phyloP scores from a whole-genome alignment of 129 eudicot genomes.

The Centaurea solstitialis region DNA sequence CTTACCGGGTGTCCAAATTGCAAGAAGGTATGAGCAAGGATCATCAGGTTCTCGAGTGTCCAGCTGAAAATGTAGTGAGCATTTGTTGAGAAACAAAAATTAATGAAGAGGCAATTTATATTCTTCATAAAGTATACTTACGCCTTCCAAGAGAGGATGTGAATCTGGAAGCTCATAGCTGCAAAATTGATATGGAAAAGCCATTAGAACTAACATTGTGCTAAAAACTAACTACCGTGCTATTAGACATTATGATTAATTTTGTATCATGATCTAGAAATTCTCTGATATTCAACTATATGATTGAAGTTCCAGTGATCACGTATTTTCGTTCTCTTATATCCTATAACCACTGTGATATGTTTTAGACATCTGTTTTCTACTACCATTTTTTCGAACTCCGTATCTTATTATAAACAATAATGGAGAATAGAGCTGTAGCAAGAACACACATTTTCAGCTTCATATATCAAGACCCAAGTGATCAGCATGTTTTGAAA shows the following conservation, averaged over 20 bases:
- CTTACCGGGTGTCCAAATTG: slow-evolving; percentile 96
- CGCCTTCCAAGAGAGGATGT: slow-evolving; percentile 85
- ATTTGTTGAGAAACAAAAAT: slow-evolving; percentile 7
- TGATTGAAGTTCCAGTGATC: neutral
- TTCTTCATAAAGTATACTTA: slow-evolving; percentile 36
- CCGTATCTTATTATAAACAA: neutral
- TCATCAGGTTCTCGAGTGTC: slow-evolving; percentile 89
- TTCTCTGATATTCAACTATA: neutral
- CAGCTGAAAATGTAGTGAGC: slow-evolving; percentile 46
- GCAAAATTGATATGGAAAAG: slow-evolving; percentile 32
- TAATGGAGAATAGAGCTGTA: neutral
- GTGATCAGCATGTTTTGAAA: neutral
- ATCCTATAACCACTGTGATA: neutral
- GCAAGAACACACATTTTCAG: neutral
- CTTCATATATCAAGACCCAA: neutral
- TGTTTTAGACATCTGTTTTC: neutral
- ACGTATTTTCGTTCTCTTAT: neutral
- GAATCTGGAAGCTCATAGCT: slow-evolving; percentile 98
- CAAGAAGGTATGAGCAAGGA: slow-evolving; percentile 88
- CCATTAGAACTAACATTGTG: slow-evolving; percentile 7
- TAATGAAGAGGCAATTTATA: slow-evolving; percentile 1
- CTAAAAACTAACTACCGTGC: neutral
- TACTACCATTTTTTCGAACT: neutral
- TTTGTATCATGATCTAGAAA: neutral
- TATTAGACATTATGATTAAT: neutral